These are phyloP conservation scores for Penicillium subrubescens DNA, from an alignment of 495 filamentous ascomycete genomes.

Conservation along the genomic window DNA sequence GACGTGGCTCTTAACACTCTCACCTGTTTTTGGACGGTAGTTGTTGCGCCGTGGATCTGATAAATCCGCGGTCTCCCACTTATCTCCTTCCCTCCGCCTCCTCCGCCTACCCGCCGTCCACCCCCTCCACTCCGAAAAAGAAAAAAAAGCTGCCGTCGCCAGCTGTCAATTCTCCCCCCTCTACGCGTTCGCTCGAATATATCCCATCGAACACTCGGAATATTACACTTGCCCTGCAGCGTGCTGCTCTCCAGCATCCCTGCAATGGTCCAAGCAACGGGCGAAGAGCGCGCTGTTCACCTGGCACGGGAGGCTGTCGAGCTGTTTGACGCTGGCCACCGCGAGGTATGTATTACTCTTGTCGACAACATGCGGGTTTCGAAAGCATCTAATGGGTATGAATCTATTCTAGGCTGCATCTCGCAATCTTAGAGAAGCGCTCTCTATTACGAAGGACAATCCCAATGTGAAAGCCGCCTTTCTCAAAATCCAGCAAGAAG, in stretches of 20 bases:
- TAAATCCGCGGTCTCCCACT: constrained; percentile 9
- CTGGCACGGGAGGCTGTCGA: constrained; percentile 54
- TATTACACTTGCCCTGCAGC: constrained; percentile 9
- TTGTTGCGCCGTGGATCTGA: constrained; percentile 7
- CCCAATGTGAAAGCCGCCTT: constrained; percentile 54
- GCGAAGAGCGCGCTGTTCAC: constrained; percentile 52
- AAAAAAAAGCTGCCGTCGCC: constrained; percentile 13
- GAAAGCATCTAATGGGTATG: neutral
- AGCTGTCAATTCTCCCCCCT: neutral
- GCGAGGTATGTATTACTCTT: constrained; percentile 41
- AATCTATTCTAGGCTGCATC: constrained; percentile 50
- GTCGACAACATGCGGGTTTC: neutral
- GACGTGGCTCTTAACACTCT: constrained; percentile 3
- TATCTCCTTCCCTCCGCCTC: constrained; percentile 12
- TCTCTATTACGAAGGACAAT: constrained; percentile 61
- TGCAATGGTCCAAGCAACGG: constrained; percentile 53
- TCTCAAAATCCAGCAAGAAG: constrained; percentile 52
- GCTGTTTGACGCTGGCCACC: constrained; percentile 50
- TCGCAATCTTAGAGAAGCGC: constrained; percentile 62
- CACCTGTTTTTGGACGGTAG: neutral
- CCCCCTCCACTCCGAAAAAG: constrained; percentile 7
- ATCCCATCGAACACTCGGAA: constrained; percentile 8
- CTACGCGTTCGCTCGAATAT: neutral
- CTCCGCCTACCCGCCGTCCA: constrained; percentile 20
- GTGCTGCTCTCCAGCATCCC: constrained; percentile 25